Evolutionary conservation across 129 eudicot species (phyloP), one percentile per base, ranked within the genome.

Genomic region (Flaveria ramosissima): DNA sequence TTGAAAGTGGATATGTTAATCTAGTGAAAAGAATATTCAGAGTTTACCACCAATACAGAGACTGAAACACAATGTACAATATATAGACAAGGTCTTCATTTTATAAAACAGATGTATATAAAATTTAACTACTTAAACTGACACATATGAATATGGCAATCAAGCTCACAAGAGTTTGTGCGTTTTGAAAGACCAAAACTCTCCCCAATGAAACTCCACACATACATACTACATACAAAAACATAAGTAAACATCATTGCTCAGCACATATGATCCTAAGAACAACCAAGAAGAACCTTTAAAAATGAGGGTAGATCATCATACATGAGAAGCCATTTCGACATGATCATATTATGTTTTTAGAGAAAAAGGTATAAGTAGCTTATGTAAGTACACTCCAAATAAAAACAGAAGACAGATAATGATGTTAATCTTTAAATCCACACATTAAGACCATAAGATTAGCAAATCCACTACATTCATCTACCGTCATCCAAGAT

Each of bases 401-500:
- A 19, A 27, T 6, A 36, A 39, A 46, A 23, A 19, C 10, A 3
- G 14, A 21, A 60, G 69, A 4, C 45, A 60, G 16, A 14, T 8
- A 73, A 41, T 57, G 19, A 19, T 16, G 15, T 3, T 3, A 42
- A 59, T 2, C n/a, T 24, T 7, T 46, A 42, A 0, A 74, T 60
- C 57, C 7, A 42, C 24, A 59, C 45, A 3, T 59, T 24, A 73
- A 73, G 1, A 3, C 70, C 55, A n/a, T n/a, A n/a, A n/a, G n/a
- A n/a, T n/a, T n/a, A n/a, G n/a, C n/a, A n/a, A n/a, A n/a, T n/a
- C n/a, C n/a, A n/a, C n/a, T n/a, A n/a, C n/a, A 77, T 66, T 39
- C 57, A 68, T 68, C 68, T 55, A 77, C 56, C 68, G 55, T 16
- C 16, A 27, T 70, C 70, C 59, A 68, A 57, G 24, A 26, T 13